phyloP scores from a whole-genome alignment of 148 eudicot species.

The Linanthus parryae region DNA sequence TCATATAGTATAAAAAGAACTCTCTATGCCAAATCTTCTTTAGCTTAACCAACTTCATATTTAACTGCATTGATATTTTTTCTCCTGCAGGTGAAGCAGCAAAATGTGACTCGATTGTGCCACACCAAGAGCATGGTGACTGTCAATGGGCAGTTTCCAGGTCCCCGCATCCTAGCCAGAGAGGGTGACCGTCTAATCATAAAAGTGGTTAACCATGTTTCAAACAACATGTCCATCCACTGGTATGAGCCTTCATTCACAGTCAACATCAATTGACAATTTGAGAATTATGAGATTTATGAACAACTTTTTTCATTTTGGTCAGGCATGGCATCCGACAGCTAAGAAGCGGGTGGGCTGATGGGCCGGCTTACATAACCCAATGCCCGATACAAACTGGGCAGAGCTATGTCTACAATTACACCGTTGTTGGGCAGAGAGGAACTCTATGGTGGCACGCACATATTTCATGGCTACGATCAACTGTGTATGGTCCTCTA shows the following conservation, averaged over 20 bases:
- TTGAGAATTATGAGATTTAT: background rate
- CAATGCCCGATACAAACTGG: constrained; percentile 53
- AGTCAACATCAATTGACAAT: background rate
- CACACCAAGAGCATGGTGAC: constrained; percentile 40
- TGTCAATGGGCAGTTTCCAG: constrained; percentile 43
- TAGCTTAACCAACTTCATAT: background rate
- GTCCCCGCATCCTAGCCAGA: constrained; percentile 39
- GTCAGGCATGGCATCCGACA: constrained; percentile 57
- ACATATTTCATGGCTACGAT: constrained; percentile 53
- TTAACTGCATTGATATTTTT: background rate
- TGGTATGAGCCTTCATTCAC: constrained; percentile 23
- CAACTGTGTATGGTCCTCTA: constrained; percentile 45
- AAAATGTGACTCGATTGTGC: constrained; percentile 36
- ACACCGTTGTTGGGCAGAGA: constrained; percentile 46
- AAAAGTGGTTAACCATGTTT: constrained; percentile 35
- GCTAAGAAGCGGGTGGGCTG: constrained; percentile 52
- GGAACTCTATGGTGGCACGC: constrained; percentile 60
- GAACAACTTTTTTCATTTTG: background rate
- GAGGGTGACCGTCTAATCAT: constrained; percentile 34
- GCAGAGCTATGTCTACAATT: constrained; percentile 44
- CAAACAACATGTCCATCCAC: constrained; percentile 37
- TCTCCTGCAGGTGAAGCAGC: constrained; percentile 24
- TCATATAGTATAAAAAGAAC: background rate
- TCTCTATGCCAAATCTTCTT: background rate
- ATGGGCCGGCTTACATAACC: constrained; percentile 49